These are phyloP conservation scores for Globisporangium irregulare DNA, from an alignment of 352 stramenopile species.

Conservation along the genomic window DNA sequence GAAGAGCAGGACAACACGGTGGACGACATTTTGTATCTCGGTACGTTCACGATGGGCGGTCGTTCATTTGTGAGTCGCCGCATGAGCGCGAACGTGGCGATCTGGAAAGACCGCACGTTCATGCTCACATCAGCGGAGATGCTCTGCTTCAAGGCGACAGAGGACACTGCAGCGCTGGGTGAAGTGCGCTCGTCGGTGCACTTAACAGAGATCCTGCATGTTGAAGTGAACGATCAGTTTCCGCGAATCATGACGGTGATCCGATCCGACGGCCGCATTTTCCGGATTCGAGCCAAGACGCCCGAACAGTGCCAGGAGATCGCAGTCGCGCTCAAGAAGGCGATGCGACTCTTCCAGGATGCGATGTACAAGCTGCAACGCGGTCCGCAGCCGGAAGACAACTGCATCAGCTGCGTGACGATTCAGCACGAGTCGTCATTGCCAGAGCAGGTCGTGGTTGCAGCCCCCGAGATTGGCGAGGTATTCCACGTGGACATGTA, in stretches of 20 bases:
- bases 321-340: constrained; percentile 38
- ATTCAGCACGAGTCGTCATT: constrained; percentile 70
- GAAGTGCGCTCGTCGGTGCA: constrained; percentile 70
- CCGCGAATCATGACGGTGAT: constrained; percentile 71
- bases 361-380: constrained; percentile 68
- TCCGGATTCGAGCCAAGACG: constrained; percentile 63
- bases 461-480: constrained; percentile 46
- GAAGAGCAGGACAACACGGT: constrained; percentile 79
- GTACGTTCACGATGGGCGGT: constrained; percentile 78
- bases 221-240: constrained; percentile 70
- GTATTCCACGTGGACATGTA: constrained; percentile 67
- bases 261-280: constrained; percentile 69
- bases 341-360: constrained; percentile 69
- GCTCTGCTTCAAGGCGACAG: constrained; percentile 68
- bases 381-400: constrained; percentile 60
- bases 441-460: constrained; percentile 48
- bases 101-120: constrained; percentile 80
- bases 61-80: constrained; percentile 61
- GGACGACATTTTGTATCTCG: constrained; percentile 73
- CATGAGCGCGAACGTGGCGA: constrained; percentile 69
- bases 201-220: constrained; percentile 75
- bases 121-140: constrained; percentile 76
- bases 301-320: constrained; percentile 68
- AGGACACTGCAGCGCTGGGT: constrained; percentile 46
- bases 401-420: constrained; percentile 69